Evolutionary conservation across 495 filamentous ascomycete species (phyloP).

Genomic region (Neurospora intermedia): DNA sequence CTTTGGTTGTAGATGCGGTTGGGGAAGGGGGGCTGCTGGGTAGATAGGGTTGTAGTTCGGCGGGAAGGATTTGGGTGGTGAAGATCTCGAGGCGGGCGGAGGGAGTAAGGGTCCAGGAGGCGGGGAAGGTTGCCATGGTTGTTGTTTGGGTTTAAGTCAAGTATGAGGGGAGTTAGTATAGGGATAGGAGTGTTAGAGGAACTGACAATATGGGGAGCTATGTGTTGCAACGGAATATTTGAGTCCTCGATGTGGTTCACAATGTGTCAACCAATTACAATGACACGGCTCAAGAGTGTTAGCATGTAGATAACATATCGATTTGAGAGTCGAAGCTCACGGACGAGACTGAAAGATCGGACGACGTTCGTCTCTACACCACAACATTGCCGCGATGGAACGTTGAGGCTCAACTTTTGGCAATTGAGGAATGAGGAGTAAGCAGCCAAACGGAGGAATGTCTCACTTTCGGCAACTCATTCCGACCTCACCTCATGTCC

Average conservation of each 20-base stretch:
- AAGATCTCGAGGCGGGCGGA: conserved; percentile 8
- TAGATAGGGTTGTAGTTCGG: conserved; percentile 9
- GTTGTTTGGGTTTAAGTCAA: not conserved
- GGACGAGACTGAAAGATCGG: not conserved
- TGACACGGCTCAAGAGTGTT: not conserved
- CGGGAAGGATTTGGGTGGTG: conserved; percentile 6
- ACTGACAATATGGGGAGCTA: too few relatives aligned
- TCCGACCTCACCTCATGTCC: not conserved
- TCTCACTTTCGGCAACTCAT: not conserved
- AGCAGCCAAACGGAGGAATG: not conserved
- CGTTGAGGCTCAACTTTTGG: not conserved
- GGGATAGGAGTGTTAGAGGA: not conserved
- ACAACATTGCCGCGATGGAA: not conserved
- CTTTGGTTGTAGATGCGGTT: not conserved
- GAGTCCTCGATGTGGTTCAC: not conserved
- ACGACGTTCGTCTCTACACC: not conserved
- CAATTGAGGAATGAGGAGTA: not conserved
- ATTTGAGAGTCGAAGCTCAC: not conserved
- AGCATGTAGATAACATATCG: too few relatives aligned
- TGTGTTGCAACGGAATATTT: not conserved
- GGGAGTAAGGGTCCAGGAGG: conserved; percentile 13
- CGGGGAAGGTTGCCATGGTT: not conserved
- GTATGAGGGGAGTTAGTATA: too few relatives aligned
- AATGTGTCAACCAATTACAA: not conserved
- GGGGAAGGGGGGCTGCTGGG: not conserved